Percentiles rank a stretch among this genome's conserved stretches.
These are phyloP conservation scores for Geranium incanum DNA, from an alignment of 441 rosid genomes.

Conservation along the genomic window DNA sequence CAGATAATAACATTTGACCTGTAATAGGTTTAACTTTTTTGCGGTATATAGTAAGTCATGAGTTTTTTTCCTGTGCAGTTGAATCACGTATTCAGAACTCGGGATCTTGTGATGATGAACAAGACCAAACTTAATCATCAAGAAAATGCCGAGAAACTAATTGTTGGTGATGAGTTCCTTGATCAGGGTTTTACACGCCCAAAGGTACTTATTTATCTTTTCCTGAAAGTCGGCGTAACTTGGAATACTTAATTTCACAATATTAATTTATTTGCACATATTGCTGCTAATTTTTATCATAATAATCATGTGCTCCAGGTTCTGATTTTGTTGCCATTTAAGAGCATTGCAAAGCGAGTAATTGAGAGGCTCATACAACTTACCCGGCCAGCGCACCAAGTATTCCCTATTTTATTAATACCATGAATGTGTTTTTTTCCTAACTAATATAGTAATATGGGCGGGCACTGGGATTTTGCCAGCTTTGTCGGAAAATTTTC, in stretches of 20 bases:
- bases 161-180: constrained; percentile 50
- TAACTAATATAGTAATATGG: no score
- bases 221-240: neutral
- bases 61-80: constrained; percentile 48
- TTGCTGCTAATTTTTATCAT: constrained; percentile 6
- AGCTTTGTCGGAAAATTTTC: constrained; percentile 3
- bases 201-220: constrained; percentile 43
- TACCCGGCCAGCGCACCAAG: constrained; percentile 72
- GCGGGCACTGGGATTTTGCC: neutral
- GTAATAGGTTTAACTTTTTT: no score
- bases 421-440: constrained; percentile 7
- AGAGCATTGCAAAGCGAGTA: constrained; percentile 61
- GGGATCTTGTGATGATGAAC: constrained; percentile 73
- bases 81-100: constrained; percentile 70
- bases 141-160: constrained; percentile 42
- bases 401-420: constrained; percentile 25
- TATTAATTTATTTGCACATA: neutral
- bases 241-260: neutral
- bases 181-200: constrained; percentile 98
- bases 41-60: no score
- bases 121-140: constrained; percentile 61
- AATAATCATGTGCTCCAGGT: constrained; percentile 39
- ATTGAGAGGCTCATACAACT: constrained; percentile 72
- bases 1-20: no score
- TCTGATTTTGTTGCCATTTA: constrained; percentile 69